Evolutionary conservation across 2,329 filamentous ascomycete genomes (phyloP).

Genomic region (Xylariomycetidae sp.): DNA sequence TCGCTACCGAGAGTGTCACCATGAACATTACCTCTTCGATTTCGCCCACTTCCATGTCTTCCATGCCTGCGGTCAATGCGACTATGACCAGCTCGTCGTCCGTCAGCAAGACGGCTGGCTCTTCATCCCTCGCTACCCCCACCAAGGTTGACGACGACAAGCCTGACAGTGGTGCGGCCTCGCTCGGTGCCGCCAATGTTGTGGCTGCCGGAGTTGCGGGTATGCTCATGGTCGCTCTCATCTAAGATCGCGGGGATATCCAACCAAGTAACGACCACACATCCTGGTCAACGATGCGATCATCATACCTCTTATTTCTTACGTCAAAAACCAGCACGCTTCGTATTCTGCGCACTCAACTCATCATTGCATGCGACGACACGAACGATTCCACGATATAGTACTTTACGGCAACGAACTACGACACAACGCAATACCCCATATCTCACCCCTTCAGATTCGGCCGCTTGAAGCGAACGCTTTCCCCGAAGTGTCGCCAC

Average conservation of each 20-base stretch:
- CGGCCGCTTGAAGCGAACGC: conserved; percentile 12
- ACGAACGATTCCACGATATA: conserved; percentile 20
- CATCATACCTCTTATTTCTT: conserved; percentile 25
- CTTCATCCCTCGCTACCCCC: conserved; percentile 21
- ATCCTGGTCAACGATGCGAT: conserved; percentile 23
- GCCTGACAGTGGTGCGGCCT: conserved; percentile 36
- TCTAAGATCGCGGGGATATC: conserved; percentile 36
- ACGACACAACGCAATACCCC: conserved; percentile 9
- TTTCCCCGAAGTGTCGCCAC: conserved; percentile 10
- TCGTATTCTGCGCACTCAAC: conserved; percentile 21
- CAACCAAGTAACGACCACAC: no score
- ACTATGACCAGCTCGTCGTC: no score
- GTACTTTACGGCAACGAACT: conserved; percentile 17
- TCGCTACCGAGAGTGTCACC: conserved; percentile 23
- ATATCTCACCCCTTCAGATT: conserved; percentile 14
- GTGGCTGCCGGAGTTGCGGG: conserved; percentile 45
- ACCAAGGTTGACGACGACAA: conserved; percentile 22
- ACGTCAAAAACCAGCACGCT: conserved; percentile 25
- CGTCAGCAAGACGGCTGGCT: conserved; percentile 25
- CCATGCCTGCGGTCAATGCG: no score
- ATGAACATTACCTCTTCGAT: conserved; percentile 18
- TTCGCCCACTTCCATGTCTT: conserved; percentile 31
- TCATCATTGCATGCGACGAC: conserved; percentile 23
- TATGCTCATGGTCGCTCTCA: conserved; percentile 42
- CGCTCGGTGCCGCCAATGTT: conserved; percentile 37